Evolutionary conservation across 371 early-diverging fungal genomes (phyloP).

Genomic region (Coemansia sp.): DNA sequence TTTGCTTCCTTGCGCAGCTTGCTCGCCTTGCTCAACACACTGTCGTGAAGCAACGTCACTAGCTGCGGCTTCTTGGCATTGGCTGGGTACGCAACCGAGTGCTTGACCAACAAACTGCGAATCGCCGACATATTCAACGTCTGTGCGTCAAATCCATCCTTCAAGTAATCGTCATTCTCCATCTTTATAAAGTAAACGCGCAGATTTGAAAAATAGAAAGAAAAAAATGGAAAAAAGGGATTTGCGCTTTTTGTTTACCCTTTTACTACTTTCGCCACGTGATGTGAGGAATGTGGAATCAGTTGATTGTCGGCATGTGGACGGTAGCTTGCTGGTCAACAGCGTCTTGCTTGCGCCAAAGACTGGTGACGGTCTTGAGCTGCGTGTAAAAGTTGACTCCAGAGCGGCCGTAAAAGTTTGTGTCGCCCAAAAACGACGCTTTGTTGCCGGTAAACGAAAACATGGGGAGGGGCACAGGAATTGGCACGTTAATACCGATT

Average conservation of each 20-base stretch:
- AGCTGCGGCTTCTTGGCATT: conserved; percentile 44
- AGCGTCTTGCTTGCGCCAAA: conserved; percentile 89
- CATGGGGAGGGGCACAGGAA: conserved; percentile 97
- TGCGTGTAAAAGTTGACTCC: conserved; percentile 89
- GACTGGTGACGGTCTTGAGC: conserved; percentile 90
- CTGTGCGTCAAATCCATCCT: conserved; percentile 40
- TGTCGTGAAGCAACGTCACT: conserved; percentile 12
- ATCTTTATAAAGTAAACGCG: conserved; percentile 10
- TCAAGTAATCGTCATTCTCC: conserved; percentile 27
- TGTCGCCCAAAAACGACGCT: conserved; percentile 90
- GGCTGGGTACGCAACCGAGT: conserved; percentile 31
- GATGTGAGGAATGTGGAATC: conserved; percentile 11
- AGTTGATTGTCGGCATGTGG: conserved; percentile 82
- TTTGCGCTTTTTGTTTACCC: neutral
- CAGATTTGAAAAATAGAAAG: neutral
- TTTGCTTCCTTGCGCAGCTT: conserved; percentile 39
- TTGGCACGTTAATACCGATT: conserved; percentile 89
- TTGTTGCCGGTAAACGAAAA: conserved; percentile 96
- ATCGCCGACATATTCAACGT: conserved; percentile 32
- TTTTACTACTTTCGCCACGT: neutral
- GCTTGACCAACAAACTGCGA: conserved; percentile 35
- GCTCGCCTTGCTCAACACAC: conserved; percentile 17
- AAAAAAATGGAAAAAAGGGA: neutral
- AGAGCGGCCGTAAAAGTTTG: conserved; percentile 89
- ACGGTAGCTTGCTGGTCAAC: conserved; percentile 58